Evolutionary conservation across 805 yeast species (phyloP).

Genomic region (Candida incommunis): DNA sequence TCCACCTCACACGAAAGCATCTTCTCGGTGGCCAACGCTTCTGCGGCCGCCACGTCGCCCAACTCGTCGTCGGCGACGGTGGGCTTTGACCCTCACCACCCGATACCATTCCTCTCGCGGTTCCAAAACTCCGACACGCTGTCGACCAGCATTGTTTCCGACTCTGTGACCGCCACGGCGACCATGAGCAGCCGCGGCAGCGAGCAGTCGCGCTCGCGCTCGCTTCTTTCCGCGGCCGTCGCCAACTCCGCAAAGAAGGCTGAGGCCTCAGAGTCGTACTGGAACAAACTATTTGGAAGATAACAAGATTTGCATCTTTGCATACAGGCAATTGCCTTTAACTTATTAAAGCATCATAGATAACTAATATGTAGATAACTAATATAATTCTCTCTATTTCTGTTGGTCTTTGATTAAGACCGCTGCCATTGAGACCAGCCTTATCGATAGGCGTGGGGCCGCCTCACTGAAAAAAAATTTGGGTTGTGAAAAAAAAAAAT

Average conservation of each 20-base stretch:
- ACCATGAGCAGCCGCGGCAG: neutral
- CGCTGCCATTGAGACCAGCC: too few relatives aligned
- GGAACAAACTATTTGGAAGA: neutral
- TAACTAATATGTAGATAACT: too few relatives aligned
- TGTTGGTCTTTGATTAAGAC: too few relatives aligned
- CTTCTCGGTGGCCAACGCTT: neutral
- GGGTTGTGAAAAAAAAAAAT: neutral
- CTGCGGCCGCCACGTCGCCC: neutral
- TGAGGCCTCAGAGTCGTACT: neutral
- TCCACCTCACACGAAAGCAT: constrained; percentile 1
- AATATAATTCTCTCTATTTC: too few relatives aligned
- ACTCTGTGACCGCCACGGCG: neutral
- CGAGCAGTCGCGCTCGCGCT: neutral
- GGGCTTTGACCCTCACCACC: neutral
- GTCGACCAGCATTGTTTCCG: neutral
- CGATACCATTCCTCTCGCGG: neutral
- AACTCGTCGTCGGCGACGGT: neutral
- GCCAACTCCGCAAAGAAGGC: constrained; percentile 1
- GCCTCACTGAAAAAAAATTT: constrained; percentile 3
- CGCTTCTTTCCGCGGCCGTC: neutral
- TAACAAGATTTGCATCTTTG: neutral
- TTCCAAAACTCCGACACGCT: neutral
- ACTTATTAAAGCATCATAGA: too few relatives aligned
- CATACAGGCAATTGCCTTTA: neutral
- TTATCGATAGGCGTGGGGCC: too few relatives aligned